Base-by-base conservation (phyloP, 2,329 filamentous ascomycete genomes). In the Penicillium aurantiogriseum region DNA sequence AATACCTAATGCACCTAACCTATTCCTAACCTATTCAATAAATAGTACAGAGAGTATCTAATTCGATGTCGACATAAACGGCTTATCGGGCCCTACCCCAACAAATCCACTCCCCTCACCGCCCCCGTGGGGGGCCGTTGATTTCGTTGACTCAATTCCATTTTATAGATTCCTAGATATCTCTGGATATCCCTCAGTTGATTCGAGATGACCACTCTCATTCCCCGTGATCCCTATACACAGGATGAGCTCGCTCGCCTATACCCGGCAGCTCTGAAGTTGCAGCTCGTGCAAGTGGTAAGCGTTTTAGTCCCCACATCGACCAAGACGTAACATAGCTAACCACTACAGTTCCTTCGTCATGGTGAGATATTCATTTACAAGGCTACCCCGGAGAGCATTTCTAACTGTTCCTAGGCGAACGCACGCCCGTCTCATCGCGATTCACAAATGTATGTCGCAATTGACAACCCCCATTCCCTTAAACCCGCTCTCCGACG, bases 251-350 rank as follows among this genome's bases (percentile, higher is more conserved):
- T 97, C 49, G 80, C 83, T 43, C 80, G 81, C 68, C 86, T 97
- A 58, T 99, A 97, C 77, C 94, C 94, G 1, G 77, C 86, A 54
- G 80, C 83, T 44, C 81, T 99, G 58, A 84, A 93, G 72, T 85
- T 99, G 36, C 89, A 94, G 72, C 85, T 94, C 59, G 94, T 97
- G 49, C 94, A 99, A 78, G 83, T 97, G 67, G 83, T 87, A 71
- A 69, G 82, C 71, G 39, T 55, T 36, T 11, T 17, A 31, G 23
- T 36, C 39, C 31, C 39, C 21, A 25, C 33, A 23, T 31, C 13
- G 36, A 40, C 11, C 8, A 33, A 46, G n/a, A 33, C 8, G 8
- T 19, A 46, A 21, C 9, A 52, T 46, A 13, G 48, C 66, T 64
- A 66, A 67, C 56, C 42, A 51, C 39, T 27, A 25, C 59, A 79